These are phyloP conservation scores for Daldinia sp. DNA, from an alignment of 2,329 filamentous ascomycete genomes.

Conservation along the genomic window DNA sequence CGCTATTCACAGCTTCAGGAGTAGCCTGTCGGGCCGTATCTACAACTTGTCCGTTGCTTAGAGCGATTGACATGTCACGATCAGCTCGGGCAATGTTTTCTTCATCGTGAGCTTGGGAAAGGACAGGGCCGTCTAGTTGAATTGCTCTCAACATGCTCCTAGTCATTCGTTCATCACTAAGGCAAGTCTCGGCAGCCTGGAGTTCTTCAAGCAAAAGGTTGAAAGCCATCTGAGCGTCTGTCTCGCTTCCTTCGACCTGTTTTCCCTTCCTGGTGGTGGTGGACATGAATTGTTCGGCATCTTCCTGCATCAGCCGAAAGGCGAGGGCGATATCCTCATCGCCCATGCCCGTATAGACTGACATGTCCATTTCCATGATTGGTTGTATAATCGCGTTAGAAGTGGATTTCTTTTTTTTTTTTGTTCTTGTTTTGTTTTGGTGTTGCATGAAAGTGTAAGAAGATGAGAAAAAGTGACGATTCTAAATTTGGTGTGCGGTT, in stretches of 20 bases:
- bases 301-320: constrained; percentile 3
- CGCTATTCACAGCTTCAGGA: background rate
- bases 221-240: constrained; percentile 36
- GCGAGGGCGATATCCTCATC: constrained; percentile 1
- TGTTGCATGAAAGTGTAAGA: background rate
- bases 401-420: no score
- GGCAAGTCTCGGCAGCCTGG: constrained; percentile 10
- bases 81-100: constrained; percentile 24
- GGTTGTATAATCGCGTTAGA: background rate
- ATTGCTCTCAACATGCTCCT: constrained; percentile 37
- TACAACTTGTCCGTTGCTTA: constrained; percentile 9
- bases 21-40: background rate
- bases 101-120: constrained; percentile 22
- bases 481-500: background rate
- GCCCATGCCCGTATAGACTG: background rate
- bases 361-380: background rate
- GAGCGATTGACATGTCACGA: constrained; percentile 11
- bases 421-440: no score
- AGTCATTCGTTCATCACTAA: constrained; percentile 37
- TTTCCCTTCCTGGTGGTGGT: constrained; percentile 34
- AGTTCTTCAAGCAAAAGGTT: constrained; percentile 35
- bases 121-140: constrained; percentile 27
- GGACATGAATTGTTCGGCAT: constrained; percentile 8
- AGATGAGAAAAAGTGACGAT: background rate
- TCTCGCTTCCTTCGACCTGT: constrained; percentile 19